Evolutionary conservation across 148 eudicot genomes (phyloP), one percentile per base, ranked within the genome.

Genomic region (Mesembryanthemum crystallinum): DNA sequence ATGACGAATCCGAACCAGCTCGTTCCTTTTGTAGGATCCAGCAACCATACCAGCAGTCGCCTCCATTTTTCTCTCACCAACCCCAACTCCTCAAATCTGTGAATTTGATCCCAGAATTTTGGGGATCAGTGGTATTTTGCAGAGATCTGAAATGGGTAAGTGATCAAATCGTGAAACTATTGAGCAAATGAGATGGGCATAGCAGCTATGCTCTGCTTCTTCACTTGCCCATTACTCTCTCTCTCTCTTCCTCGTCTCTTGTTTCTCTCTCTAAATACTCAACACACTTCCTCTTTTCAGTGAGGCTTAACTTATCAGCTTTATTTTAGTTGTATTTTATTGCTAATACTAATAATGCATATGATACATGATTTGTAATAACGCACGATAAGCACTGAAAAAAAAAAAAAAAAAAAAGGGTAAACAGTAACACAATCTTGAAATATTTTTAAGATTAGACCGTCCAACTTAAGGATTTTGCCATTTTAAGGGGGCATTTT

Each of bases 21-120:
- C 96, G 57, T 92, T 92, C 67, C 96, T 84, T 63, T 86, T 85
- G 79, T 92, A 86, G 9, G 96, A 92, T 87, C 98, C 98, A 82
- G 98, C 98, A 20, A 92, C 93, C 92, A 92, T 85, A 35, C 97
- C 97, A 74, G 85, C 88, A 72, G 83, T 90, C 3, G 96, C 88
- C 73, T 90, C 95, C 98, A 92, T 92, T 72, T 75, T 64, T 68
- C 23, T 68, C 35, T 68, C 69, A 20, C 49, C 69, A 35, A 66
- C 23, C 23, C 23, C 42, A 66, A 42, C 67, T 61, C 67, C 29
- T 20, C n/a, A 73, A 45, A 33, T 1, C n/a, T 25, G 29, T 4
- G n/a, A 66, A 1, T 57, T 24, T 0, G n/a, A 47, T 10, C 37
- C 77, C 54, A 45, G 59, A 45, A 18, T 73, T 79, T 28, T 6